Base-by-base conservation (phyloP, 2,329 filamentous ascomycete species). In the Coniochaeta sp. region DNA sequence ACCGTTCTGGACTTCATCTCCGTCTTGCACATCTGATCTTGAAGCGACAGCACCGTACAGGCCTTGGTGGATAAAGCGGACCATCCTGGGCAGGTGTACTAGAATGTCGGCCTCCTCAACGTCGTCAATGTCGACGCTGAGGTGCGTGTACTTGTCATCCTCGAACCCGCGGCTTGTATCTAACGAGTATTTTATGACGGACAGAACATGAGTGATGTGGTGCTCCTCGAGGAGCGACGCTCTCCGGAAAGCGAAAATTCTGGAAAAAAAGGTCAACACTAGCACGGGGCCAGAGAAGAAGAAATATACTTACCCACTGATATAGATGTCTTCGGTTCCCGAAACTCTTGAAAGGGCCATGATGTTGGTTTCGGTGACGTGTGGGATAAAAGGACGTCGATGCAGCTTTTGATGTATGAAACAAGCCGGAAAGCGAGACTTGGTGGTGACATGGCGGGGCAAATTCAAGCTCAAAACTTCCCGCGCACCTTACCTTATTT, bases 191-290 rank as follows among this genome's bases (percentile, higher is more conserved):
- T 81, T 78, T 68, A 85, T 75, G 62, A 95, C 89, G 5, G 93
- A 96, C n/a, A 98, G 80, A 33, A 98, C 84, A 74, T 97, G 93
- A 2, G 92, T 96, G 72, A 99, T 91, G 65, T 88, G 86, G 65
- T 86, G 85, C 64, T 89, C 83, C 64, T 83, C 77, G 57, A 98
- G 80, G 38, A 87, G 82, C 59, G 88, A 81, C 62, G 87, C 87
- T 63, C 89, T 87, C 62, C 87, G 86, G 64, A 97, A 77, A 47
- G 89, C 86, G 77, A 93, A 93, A 64, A 96, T 83, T 61, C 93
- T 96, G 74, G n/a, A 3, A 17, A 8, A 60, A 66, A 6, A 2
- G 6, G 14, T 52, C 22, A 52, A 24, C 7, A 28, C 7, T 17
- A 17, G 16, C 17, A 17, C 22, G 6, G 19, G 11, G 16, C 6